Evolutionary conservation across 192 early-diverging fungal genomes (phyloP), one percentile per base, ranked within the genome.

Genomic region (Oehlia diaphana): DNA sequence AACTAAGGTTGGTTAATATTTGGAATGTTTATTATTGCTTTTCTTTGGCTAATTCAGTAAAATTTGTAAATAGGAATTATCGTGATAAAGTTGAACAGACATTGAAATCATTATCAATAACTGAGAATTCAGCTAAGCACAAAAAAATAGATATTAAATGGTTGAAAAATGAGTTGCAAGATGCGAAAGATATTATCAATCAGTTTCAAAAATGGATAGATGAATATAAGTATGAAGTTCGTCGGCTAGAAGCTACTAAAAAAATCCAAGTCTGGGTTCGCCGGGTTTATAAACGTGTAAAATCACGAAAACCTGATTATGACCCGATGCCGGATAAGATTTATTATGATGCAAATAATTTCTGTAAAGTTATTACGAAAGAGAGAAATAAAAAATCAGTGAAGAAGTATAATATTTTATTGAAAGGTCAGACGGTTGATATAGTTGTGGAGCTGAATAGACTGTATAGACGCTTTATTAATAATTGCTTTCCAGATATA

Each of bases 1-100:
- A 77, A 10, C 7, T 77, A 61, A 77, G 49, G 65, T 77, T 9
- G 33, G 63, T 77, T 67, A 19, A 65, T 23, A 53, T 47, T 39
- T 37, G 7, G 2, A 9, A 23, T 21, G 39, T 39, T 1, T 16
- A 21, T 39, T 1, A 44, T n/a, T 44, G 61, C 37, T 63, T 63
- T 63, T 47, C 28, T 19, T 62, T 35, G 37, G 39, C 14, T 21
- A 63, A 63, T 0, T 28, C 12, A 4, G 10, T 53, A 4, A 4
- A 31, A 23, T 75, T 39, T 63, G 26, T 42, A 35, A 62, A 42
- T 63, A 53, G 72, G 72, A 16, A 9, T 39, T 9, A 2, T 9
- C 49, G 61, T 61, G n/a, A 28, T 13, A 50, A 58, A 23, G 62
- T 76, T 26, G 21, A 31, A 9, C 31, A 14, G 9, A 3, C 10